A percentile compares a stretch with the other conserved stretches of the same genome.
These are phyloP conservation scores for Blastobotrys ciferrii DNA, from an alignment of 1,139 yeast species.

Conservation along the genomic window DNA sequence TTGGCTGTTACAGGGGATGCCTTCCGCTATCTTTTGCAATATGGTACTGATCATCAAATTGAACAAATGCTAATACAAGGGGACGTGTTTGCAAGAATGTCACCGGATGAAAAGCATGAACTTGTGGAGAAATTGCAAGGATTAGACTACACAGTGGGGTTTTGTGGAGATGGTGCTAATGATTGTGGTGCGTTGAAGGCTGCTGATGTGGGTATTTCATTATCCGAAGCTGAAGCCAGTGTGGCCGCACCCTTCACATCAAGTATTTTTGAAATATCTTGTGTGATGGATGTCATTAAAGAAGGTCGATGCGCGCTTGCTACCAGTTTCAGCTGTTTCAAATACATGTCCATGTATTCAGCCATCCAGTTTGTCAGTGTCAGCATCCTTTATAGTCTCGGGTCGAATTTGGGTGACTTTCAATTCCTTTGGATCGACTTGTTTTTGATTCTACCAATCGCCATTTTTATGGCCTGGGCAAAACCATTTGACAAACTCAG, in stretches of 20 bases:
- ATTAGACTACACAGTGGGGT: conserved; percentile 89
- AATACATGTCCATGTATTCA: conserved; percentile 94
- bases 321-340: conserved; percentile 94
- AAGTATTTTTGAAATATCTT: conserved; percentile 81
- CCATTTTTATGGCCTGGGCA: conserved; percentile 96
- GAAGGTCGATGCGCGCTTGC: conserved; percentile 96
- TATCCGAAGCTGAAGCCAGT: conserved; percentile 97
- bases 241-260: conserved; percentile 99
- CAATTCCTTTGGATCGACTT: conserved; percentile 93
- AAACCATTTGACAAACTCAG: conserved; percentile 65
- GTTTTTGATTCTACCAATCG: conserved; percentile 85
- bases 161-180: conserved; percentile 90
- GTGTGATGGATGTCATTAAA: conserved; percentile 84
- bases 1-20: conserved; percentile 92
- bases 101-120: conserved; percentile 98
- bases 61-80: conserved; percentile 70
- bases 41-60: conserved; percentile 35
- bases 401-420: conserved; percentile 95
- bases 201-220: conserved; percentile 93
- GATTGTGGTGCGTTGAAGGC: conserved; percentile 98
- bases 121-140: conserved; percentile 81
- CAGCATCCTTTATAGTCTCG: conserved; percentile 77
- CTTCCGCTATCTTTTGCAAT: conserved; percentile 67
- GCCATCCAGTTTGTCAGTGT: conserved; percentile 94
- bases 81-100: conserved; percentile 90